phyloP scores from a whole-genome alignment of 192 early-diverging fungal species.

The Podila verticillata region DNA sequence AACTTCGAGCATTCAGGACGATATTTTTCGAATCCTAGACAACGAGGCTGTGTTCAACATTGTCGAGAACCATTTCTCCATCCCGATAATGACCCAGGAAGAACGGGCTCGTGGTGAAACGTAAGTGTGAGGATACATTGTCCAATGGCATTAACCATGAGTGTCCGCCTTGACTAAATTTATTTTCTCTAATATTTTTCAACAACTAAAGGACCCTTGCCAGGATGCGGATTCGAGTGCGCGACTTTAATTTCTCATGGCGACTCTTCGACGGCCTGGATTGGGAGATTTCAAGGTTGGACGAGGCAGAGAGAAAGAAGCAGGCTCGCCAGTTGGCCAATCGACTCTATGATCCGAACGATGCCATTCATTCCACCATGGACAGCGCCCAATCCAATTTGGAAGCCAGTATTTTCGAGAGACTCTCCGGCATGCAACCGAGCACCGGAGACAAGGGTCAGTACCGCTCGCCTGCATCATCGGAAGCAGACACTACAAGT shows the following conservation, averaged over 20 bases:
- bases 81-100: conserved; percentile 47
- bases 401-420: conserved; percentile 48
- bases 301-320: conserved; percentile 48
- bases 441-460: conserved; percentile 3
- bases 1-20: conserved; percentile 33
- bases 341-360: conserved; percentile 42
- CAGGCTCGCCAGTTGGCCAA: conserved; percentile 48
- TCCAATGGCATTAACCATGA: background rate
- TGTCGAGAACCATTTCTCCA: conserved; percentile 59
- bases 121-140: conserved; percentile 7
- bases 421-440: conserved; percentile 33
- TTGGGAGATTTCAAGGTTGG: conserved; percentile 60
- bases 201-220: conserved; percentile 16
- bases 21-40: conserved; percentile 53
- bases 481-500: conserved; percentile 31
- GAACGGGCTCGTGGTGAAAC: conserved; percentile 31
- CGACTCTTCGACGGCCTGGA: conserved; percentile 76
- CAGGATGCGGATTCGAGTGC: conserved; percentile 59
- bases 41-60: conserved; percentile 40
- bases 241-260: conserved; percentile 70
- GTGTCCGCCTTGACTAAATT: background rate
- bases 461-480: conserved; percentile 28
- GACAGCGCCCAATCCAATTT: conserved; percentile 41
- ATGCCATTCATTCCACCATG: conserved; percentile 27
- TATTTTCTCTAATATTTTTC: background rate